phyloP scores from a whole-genome alignment of 352 stramenopile genomes.

The Globisporangium uncinulatum region DNA sequence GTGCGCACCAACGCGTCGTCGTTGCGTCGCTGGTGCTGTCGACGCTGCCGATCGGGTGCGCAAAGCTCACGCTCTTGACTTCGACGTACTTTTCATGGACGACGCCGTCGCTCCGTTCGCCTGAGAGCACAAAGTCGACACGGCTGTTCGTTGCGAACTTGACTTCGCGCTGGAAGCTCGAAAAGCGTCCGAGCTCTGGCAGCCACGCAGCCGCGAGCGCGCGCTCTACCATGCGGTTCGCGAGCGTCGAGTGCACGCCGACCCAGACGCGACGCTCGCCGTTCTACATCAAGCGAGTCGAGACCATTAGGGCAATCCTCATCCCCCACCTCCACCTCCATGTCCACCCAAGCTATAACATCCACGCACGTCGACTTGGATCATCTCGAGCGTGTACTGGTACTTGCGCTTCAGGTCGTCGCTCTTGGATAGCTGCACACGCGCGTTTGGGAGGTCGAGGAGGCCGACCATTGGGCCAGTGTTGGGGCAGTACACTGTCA shows the following conservation, averaged over 20 bases:
- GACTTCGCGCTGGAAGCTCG: constrained; percentile 60
- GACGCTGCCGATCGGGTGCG: constrained; percentile 13
- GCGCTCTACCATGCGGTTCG: constrained; percentile 76
- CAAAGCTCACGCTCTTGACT: constrained; percentile 81
- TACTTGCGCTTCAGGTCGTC: constrained; percentile 78
- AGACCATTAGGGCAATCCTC: neutral
- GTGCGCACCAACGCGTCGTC: constrained; percentile 24
- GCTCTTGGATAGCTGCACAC: constrained; percentile 75
- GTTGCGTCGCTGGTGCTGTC: neutral
- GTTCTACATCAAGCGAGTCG: constrained; percentile 35
- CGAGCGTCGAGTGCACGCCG: constrained; percentile 67
- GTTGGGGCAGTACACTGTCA: constrained; percentile 83
- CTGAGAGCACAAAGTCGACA: constrained; percentile 74
- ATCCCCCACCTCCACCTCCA: neutral
- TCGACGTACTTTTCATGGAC: constrained; percentile 69
- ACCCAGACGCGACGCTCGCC: constrained; percentile 63
- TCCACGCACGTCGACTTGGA: constrained; percentile 64
- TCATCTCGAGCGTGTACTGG: constrained; percentile 80
- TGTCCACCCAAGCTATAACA: neutral
- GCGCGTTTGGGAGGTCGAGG: constrained; percentile 54
- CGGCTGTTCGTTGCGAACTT: constrained; percentile 78
- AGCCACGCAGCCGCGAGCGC: constrained; percentile 61
- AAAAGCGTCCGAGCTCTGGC: constrained; percentile 47
- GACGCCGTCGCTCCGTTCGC: constrained; percentile 19
- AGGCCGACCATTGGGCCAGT: constrained; percentile 79